phyloP scores from a whole-genome alignment of 257 asterid genomes.

The Galeopsis tetrahit region DNA sequence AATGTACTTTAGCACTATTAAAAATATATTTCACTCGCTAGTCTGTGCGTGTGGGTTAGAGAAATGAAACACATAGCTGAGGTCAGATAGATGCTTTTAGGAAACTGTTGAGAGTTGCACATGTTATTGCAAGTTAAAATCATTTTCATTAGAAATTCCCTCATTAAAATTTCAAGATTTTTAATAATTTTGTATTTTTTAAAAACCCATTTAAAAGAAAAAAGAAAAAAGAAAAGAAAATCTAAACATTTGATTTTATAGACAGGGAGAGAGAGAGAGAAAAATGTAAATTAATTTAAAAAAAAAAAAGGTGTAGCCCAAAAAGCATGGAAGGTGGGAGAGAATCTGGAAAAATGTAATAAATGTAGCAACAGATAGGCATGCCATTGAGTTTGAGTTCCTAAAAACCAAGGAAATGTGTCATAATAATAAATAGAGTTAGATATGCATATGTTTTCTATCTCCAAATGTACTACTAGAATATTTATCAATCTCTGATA shows the following conservation, averaged over 20 bases:
- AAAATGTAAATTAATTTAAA: not conserved
- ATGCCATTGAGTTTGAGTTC: conserved; percentile 55
- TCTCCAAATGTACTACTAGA: conserved; percentile 41
- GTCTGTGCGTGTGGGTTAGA: conserved; percentile 40
- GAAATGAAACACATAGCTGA: conserved; percentile 20
- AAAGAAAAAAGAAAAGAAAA: not conserved
- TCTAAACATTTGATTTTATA: not conserved
- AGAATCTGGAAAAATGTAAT: conserved; percentile 65
- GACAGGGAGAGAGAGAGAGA: conserved; percentile 16
- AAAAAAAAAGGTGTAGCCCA: conserved; percentile 31
- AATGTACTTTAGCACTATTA: conserved; percentile 10
- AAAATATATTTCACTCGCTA: conserved; percentile 1
- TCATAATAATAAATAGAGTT: conserved; percentile 31
- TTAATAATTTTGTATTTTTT: not conserved
- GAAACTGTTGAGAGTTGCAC: conserved; percentile 41
- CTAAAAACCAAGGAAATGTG: conserved; percentile 55
- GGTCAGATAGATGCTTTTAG: conserved; percentile 45
- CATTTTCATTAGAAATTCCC: conserved; percentile 25
- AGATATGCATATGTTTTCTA: conserved; percentile 9
- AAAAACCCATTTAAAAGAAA: conserved; percentile 26
- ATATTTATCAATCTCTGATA: conserved; percentile 39
- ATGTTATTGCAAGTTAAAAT: conserved; percentile 40
- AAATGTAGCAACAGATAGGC: conserved; percentile 42
- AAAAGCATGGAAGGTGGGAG: conserved; percentile 46
- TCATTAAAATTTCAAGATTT: conserved; percentile 13